These are phyloP conservation scores for Moringa oleifera DNA, from an alignment of 345 rosid genomes.

Conservation along the genomic window DNA sequence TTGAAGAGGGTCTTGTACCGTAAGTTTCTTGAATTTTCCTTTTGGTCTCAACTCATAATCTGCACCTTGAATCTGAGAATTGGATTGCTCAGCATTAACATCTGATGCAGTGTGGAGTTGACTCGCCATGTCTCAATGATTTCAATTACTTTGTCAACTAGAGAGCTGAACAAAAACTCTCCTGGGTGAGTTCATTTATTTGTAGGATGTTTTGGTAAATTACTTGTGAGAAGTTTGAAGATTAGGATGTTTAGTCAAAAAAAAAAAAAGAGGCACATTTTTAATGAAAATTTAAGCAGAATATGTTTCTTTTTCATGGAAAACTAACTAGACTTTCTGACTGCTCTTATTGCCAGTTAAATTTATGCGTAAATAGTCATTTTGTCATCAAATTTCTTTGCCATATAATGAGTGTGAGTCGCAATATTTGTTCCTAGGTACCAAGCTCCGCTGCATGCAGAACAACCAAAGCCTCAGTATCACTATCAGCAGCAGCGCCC, in stretches of 20 bases:
- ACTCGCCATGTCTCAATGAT: conserved; percentile 94
- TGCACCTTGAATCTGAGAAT: neutral
- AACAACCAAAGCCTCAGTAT: conserved; percentile 55
- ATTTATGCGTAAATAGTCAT: neutral
- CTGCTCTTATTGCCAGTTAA: too few relatives aligned
- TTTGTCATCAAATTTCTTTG: neutral
- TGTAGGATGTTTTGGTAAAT: neutral
- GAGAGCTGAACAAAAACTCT: conserved; percentile 60
- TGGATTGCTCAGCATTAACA: conserved; percentile 2
- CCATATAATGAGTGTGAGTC: neutral
- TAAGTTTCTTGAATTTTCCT: conserved; percentile 28
- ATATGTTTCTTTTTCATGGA: too few relatives aligned
- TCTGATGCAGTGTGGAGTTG: conserved; percentile 82
- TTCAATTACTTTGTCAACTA: conserved; percentile 71
- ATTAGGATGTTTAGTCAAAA: too few relatives aligned
- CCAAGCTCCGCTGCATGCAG: conserved; percentile 62
- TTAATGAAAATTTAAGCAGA: too few relatives aligned
- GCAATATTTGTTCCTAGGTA: conserved; percentile 40
- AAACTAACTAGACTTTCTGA: too few relatives aligned
- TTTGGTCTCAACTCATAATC: neutral
- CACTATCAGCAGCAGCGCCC: conserved; percentile 49
- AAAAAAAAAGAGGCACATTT: too few relatives aligned
- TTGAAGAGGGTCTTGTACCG: conserved; percentile 94
- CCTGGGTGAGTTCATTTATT: conserved; percentile 60
- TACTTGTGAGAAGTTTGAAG: too few relatives aligned